These are phyloP conservation scores for Penicillium sp. DNA, from an alignment of 2,329 filamentous ascomycete genomes.

Conservation along the genomic window DNA sequence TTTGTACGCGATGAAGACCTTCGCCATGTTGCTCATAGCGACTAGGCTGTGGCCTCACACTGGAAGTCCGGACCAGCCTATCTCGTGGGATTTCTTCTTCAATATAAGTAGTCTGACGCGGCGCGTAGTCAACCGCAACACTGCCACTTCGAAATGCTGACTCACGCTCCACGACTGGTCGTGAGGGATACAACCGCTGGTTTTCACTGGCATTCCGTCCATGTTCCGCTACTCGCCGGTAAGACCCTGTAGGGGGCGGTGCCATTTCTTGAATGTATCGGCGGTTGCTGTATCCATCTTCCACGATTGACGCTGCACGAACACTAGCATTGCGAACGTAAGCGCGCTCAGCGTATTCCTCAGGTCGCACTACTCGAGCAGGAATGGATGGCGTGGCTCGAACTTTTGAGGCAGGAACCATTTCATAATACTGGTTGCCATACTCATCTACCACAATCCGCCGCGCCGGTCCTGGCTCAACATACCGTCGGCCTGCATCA, in stretches of 20 bases:
- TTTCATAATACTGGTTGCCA: slow-evolving; percentile 72
- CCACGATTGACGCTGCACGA: slow-evolving; percentile 40
- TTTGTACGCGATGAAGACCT: slow-evolving; percentile 36
- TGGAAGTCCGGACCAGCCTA: slow-evolving; percentile 54
- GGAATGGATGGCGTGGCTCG: slow-evolving; percentile 31
- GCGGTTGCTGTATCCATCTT: slow-evolving; percentile 38
- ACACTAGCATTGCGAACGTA: slow-evolving; percentile 30
- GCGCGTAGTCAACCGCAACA: slow-evolving; percentile 39
- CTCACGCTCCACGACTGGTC: slow-evolving; percentile 31
- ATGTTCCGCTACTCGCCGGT: slow-evolving; percentile 39
- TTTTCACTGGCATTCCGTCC: slow-evolving; percentile 27
- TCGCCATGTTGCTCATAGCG: slow-evolving; percentile 43
- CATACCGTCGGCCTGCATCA: slow-evolving; percentile 42
- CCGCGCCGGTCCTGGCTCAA: slow-evolving; percentile 55
- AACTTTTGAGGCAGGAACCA: slow-evolving; percentile 38
- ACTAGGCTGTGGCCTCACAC: slow-evolving; percentile 52
- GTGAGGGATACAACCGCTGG: slow-evolving; percentile 27
- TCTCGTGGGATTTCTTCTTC: slow-evolving; percentile 65
- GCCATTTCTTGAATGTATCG: slow-evolving; percentile 44
- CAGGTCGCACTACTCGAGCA: slow-evolving; percentile 28
- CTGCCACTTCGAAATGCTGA: slow-evolving; percentile 35
- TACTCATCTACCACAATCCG: slow-evolving; percentile 78
- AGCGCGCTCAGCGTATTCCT: slow-evolving; percentile 32
- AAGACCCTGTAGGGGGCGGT: slow-evolving; percentile 38
- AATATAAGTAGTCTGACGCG: slow-evolving; percentile 38